Conservation (phyloP, 1,139 yeast genomes). For the Scheffersomyces stambukii region DNA sequence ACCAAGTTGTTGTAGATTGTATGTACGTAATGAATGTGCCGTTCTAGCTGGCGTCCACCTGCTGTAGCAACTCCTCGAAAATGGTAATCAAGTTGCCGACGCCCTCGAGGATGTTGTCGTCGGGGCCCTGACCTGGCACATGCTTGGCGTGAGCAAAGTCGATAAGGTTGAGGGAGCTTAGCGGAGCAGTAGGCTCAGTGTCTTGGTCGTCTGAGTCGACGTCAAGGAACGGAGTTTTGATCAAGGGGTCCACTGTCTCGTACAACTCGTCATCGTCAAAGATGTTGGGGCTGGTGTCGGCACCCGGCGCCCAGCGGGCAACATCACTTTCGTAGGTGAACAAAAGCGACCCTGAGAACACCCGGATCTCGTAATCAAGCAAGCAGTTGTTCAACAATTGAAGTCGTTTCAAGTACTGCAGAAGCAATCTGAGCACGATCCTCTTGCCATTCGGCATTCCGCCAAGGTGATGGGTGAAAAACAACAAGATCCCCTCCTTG, state of each 20-base stretch:
- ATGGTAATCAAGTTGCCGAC: slow-evolving; percentile 53
- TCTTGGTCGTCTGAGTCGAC: slow-evolving; percentile 23
- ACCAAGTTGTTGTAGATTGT: slow-evolving; percentile 53
- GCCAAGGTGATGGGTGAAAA: slow-evolving; percentile 13
- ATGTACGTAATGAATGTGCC: background rate
- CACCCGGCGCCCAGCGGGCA: slow-evolving; percentile 40
- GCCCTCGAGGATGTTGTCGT: slow-evolving; percentile 66
- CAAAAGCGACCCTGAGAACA: slow-evolving; percentile 72
- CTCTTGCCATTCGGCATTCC: slow-evolving; percentile 2
- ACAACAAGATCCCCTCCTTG: slow-evolving; percentile 46
- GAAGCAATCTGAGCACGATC: slow-evolving; percentile 21
- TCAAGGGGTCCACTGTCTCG: slow-evolving; percentile 34
- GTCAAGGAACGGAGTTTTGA: slow-evolving; percentile 25
- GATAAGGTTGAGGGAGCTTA: slow-evolving; percentile 57
- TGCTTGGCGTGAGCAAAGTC: slow-evolving; percentile 87
- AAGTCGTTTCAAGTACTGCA: slow-evolving; percentile 51
- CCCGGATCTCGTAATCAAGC: slow-evolving; percentile 55
- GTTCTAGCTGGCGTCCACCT: slow-evolving; percentile 1
- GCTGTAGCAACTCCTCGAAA: slow-evolving; percentile 24
- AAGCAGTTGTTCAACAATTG: slow-evolving; percentile 64
- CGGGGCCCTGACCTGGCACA: slow-evolving; percentile 63
- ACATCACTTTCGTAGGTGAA: slow-evolving; percentile 71
- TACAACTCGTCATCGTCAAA: slow-evolving; percentile 19
- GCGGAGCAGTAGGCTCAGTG: slow-evolving; percentile 13
- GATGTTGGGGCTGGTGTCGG: too few species aligned